phyloP scores from a whole-genome alignment of 1,139 yeast genomes.

The Candida smagusa region DNA sequence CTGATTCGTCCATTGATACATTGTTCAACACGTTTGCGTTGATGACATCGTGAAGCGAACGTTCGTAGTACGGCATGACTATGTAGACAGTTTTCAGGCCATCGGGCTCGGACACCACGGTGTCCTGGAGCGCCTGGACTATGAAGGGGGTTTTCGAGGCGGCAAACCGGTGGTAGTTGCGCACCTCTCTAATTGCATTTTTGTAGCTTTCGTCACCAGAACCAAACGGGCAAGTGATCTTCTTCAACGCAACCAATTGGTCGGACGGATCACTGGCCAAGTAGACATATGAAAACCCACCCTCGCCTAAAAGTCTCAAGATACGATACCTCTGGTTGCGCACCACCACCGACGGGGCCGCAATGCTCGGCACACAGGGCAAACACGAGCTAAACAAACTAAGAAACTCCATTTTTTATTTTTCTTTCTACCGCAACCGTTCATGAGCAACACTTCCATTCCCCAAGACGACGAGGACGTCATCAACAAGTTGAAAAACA shows the following conservation, averaged over 20 bases:
- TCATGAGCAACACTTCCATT: too few relatives aligned
- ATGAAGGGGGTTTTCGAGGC: conserved; percentile 58
- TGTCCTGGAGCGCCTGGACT: conserved; percentile 66
- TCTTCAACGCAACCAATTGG: conserved; percentile 68
- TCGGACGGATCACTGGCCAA: conserved; percentile 53
- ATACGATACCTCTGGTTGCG: conserved; percentile 53
- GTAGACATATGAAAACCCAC: conserved; percentile 89
- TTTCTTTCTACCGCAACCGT: not conserved
- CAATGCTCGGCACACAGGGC: conserved; percentile 40
- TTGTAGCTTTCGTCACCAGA: conserved; percentile 57
- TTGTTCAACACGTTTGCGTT: conserved; percentile 60
- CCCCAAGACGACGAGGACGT: conserved; percentile 14
- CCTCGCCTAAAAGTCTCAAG: conserved; percentile 77
- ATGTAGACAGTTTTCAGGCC: conserved; percentile 79
- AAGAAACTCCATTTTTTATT: conserved; percentile 11
- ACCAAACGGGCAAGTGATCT: conserved; percentile 86
- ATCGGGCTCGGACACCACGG: conserved; percentile 67
- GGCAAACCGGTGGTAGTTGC: conserved; percentile 66
- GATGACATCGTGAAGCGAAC: conserved; percentile 74
- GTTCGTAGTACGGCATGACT: conserved; percentile 70
- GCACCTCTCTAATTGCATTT: conserved; percentile 73
- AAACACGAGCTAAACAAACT: conserved; percentile 30
- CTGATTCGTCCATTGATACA: conserved; percentile 52
- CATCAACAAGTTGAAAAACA: conserved; percentile 25
- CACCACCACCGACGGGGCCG: conserved; percentile 48